Evolutionary conservation across 2,329 filamentous ascomycete genomes (phyloP).

Genomic region (Incumbomyces lentus): DNA sequence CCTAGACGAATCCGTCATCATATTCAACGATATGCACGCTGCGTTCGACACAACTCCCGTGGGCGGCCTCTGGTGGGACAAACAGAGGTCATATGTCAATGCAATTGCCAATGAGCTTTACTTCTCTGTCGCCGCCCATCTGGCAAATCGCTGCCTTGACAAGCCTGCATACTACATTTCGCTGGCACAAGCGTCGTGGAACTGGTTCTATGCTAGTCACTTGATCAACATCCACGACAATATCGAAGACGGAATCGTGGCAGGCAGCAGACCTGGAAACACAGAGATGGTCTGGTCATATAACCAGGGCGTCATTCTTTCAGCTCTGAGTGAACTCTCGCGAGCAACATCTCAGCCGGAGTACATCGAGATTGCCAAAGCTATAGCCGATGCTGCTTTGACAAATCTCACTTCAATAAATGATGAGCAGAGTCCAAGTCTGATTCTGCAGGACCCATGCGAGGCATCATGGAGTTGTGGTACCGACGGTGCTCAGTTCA

Average conservation of each 20-base stretch:
- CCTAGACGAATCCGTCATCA: constrained; percentile 36
- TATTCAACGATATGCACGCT: constrained; percentile 39
- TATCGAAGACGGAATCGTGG: constrained; percentile 45
- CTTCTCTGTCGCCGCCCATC: constrained; percentile 42
- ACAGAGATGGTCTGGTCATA: constrained; percentile 21
- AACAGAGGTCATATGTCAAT: constrained; percentile 36
- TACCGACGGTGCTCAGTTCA: constrained; percentile 50
- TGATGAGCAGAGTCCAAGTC: constrained; percentile 38
- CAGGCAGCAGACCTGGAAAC: constrained; percentile 41
- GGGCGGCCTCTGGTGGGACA: constrained; percentile 40
- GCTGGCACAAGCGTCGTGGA: constrained; percentile 42
- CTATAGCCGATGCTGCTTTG: constrained; percentile 47
- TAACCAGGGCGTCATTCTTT: background rate
- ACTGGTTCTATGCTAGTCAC: constrained; percentile 42
- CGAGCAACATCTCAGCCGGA: constrained; percentile 2
- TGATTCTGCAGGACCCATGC: constrained; percentile 46
- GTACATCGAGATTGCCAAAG: constrained; percentile 35
- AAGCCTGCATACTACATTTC: constrained; percentile 34
- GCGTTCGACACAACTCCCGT: constrained; percentile 35
- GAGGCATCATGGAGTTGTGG: constrained; percentile 29
- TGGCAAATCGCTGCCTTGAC: constrained; percentile 40
- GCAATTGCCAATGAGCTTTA: constrained; percentile 51
- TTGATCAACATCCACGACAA: constrained; percentile 43
- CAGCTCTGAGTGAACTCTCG: background rate
- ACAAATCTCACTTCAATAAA: constrained; percentile 40